These are phyloP conservation scores for Meripilus lineatus DNA, from an alignment of 1,284 basidiomycete species.

Conservation along the genomic window DNA sequence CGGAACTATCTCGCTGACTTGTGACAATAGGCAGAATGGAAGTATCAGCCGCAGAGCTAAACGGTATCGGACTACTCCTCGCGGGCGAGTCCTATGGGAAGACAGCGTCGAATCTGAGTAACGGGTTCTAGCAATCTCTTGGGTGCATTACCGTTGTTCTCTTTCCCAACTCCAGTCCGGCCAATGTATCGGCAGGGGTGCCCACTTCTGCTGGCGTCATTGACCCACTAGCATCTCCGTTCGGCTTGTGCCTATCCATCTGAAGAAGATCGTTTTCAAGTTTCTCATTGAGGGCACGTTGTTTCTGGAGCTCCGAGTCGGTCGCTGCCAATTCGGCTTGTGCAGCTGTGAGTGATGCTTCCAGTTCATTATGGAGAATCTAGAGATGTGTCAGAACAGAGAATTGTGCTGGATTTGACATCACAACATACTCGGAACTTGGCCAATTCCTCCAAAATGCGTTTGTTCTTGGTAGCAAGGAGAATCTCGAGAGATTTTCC, in stretches of 20 bases:
- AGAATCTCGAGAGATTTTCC: conserved; percentile 87
- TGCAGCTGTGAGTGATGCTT: conserved; percentile 55
- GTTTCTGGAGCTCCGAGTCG: conserved; percentile 69
- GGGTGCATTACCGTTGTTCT: conserved; percentile 30
- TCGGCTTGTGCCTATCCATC: conserved; percentile 55
- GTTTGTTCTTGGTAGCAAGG: conserved; percentile 90
- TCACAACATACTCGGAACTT: conserved; percentile 71
- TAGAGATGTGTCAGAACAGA: conserved; percentile 25
- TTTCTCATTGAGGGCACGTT: conserved; percentile 78
- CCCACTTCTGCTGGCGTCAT: conserved; percentile 12
- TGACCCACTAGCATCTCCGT: conserved; percentile 16
- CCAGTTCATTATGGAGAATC: conserved; percentile 81
- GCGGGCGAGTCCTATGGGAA: conserved; percentile 36
- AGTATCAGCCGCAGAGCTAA: conserved; percentile 73
- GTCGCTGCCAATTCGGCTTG: conserved; percentile 57
- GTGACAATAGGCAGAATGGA: conserved; percentile 96
- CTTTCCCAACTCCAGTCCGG: conserved; percentile 69
- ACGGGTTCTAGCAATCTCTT: too few relatives aligned
- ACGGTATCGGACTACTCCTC: conserved; percentile 60
- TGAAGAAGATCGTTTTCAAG: conserved; percentile 89
- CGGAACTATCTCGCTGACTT: conserved; percentile 92
- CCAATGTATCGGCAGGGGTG: conserved; percentile 41
- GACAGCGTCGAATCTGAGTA: too few relatives aligned
- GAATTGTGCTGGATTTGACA: not conserved
- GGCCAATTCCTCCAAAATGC: conserved; percentile 91